A percentile compares a stretch with the other conserved stretches of the same genome.
These are phyloP conservation scores for Linnemannia elongata DNA, from an alignment of 192 early-diverging fungal species.

Conservation along the genomic window DNA sequence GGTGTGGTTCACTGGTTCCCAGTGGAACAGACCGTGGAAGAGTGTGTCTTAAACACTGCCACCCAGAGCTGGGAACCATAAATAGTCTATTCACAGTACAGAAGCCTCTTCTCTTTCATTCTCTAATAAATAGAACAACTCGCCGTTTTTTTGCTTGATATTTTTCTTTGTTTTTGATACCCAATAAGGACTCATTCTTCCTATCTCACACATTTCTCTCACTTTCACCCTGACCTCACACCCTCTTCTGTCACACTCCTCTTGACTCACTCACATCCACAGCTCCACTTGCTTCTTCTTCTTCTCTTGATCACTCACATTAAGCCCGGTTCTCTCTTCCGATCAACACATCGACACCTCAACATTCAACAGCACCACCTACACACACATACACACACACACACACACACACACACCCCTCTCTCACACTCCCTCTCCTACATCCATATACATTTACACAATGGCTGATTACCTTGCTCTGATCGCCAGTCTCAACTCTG, in stretches of 20 bases:
- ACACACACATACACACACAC: neutral
- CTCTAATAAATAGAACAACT: too few species aligned
- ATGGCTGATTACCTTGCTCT: conserved; percentile 43
- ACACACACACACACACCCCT: conserved; percentile 4
- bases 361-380: neutral
- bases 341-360: neutral
- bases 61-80: neutral
- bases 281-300: too few species aligned
- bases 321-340: neutral
- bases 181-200: too few species aligned
- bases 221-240: too few species aligned
- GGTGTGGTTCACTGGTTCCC: too few species aligned
- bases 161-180: too few species aligned
- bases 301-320: neutral
- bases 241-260: too few species aligned
- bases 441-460: neutral
- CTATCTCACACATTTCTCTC: too few species aligned
- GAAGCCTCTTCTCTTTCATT: too few species aligned
- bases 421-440: conserved; percentile 3
- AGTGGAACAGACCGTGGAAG: too few species aligned
- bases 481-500: conserved; percentile 63
- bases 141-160: too few species aligned
- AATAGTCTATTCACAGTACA: too few species aligned
- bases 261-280: neutral
- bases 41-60: neutral